phyloP scores from a whole-genome alignment of 192 early-diverging fungal genomes.

The Dimargaris verticillata region DNA sequence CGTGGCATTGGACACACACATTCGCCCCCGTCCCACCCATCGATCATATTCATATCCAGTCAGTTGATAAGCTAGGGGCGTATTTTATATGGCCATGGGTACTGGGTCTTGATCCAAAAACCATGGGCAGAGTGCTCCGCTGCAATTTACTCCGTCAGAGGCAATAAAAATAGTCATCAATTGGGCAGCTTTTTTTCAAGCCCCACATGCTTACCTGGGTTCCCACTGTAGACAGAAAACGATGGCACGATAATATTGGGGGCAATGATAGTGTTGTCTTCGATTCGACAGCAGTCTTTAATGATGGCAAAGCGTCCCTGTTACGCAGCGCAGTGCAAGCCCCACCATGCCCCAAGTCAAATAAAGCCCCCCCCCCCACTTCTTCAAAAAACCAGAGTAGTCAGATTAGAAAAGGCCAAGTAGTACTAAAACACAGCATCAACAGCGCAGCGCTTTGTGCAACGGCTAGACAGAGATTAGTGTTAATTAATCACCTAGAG shows the following conservation, averaged over 20 bases:
- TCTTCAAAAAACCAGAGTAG: too few relatives aligned
- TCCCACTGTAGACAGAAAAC: conserved; percentile 78
- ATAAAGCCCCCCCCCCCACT: too few relatives aligned
- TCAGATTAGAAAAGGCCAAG: neutral
- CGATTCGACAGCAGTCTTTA: conserved; percentile 81
- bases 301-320: conserved; percentile 89
- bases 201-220: conserved; percentile 36
- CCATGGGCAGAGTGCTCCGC: too few relatives aligned
- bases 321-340: too few relatives aligned
- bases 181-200: neutral
- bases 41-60: too few relatives aligned
- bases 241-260: conserved; percentile 83
- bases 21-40: too few relatives aligned
- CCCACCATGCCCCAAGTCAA: too few relatives aligned
- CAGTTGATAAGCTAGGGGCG: neutral
- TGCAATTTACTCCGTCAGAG: neutral
- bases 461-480: neutral
- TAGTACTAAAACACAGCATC: neutral
- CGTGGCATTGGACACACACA: neutral
- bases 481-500: conserved; percentile 3
- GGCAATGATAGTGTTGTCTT: conserved; percentile 80
- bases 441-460: neutral
- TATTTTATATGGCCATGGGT: neutral
- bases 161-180: neutral
- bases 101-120: too few relatives aligned